A percentile compares a stretch with the other conserved stretches of the same genome.
phyloP scores from a whole-genome alignment of 331 rosid genomes.

The Malus hybrid region DNA sequence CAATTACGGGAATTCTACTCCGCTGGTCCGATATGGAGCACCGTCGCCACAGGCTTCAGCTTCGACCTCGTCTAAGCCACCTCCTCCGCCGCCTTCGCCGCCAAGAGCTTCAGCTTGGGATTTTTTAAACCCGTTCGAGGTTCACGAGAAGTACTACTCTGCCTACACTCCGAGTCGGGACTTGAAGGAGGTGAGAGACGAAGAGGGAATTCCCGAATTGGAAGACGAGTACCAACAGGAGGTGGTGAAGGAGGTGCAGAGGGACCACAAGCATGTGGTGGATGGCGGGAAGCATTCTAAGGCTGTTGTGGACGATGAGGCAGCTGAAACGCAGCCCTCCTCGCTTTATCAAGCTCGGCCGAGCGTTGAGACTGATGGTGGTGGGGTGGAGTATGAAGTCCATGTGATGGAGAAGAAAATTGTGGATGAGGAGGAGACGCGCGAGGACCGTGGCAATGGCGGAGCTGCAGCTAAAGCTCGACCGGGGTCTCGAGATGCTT shows the following conservation, averaged over 20 bases:
- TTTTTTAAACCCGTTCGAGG: slow-evolving; percentile 53
- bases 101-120: slow-evolving; percentile 74
- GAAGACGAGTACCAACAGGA: slow-evolving; percentile 70
- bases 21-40: slow-evolving; percentile 20
- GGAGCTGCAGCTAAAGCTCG: slow-evolving; percentile 32
- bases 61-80: slow-evolving; percentile 45
- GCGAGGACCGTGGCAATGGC: slow-evolving; percentile 41
- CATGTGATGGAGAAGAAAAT: slow-evolving; percentile 81
- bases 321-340: slow-evolving; percentile 15
- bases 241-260: slow-evolving; percentile 78
- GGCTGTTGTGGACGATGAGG: slow-evolving; percentile 17
- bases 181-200: slow-evolving; percentile 75
- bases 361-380: slow-evolving; percentile 27
- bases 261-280: slow-evolving; percentile 41
- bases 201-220: slow-evolving; percentile 93
- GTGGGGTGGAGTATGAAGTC: slow-evolving; percentile 52
- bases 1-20: slow-evolving; percentile 18
- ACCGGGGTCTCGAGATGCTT: slow-evolving; percentile 49
- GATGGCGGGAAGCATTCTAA: slow-evolving; percentile 26
- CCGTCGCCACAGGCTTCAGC: slow-evolving; percentile 1
- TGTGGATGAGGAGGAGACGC: slow-evolving; percentile 40
- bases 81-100: slow-evolving; percentile 85
- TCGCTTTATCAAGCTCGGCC: slow-evolving; percentile 42
- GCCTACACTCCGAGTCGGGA: slow-evolving; percentile 64
- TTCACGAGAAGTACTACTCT: slow-evolving; percentile 27